These are phyloP conservation scores for Pythium catenulatum DNA, from an alignment of 352 stramenopile species.

Conservation along the genomic window DNA sequence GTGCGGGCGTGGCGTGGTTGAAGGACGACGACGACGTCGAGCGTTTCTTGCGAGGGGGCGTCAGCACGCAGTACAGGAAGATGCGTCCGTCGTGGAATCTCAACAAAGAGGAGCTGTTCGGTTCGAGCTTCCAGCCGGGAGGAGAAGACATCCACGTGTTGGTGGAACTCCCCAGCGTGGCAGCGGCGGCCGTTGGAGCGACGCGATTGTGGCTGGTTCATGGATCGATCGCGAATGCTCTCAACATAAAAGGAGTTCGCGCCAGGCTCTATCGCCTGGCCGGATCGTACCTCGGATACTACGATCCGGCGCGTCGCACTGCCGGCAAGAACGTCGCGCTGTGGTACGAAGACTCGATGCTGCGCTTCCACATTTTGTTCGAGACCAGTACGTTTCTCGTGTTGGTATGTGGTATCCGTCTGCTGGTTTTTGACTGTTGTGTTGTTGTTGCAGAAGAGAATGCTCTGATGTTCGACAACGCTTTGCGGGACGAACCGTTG, in stretches of 20 bases:
- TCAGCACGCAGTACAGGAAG: constrained; percentile 37
- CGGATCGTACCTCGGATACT: constrained; percentile 46
- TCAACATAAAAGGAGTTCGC: constrained; percentile 21
- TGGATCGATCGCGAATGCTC: constrained; percentile 38
- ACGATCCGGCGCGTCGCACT: constrained; percentile 40
- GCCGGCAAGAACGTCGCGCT: constrained; percentile 19
- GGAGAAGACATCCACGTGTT: constrained; percentile 13
- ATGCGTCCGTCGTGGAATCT: constrained; percentile 38
- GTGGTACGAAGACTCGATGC: constrained; percentile 40
- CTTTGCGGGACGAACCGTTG: constrained; percentile 9
- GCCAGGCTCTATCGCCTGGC: constrained; percentile 31
- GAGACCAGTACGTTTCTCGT: constrained; percentile 26
- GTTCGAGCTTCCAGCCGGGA: neutral
- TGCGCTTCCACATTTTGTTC: constrained; percentile 44
- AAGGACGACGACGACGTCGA: constrained; percentile 38
- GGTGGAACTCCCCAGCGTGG: constrained; percentile 22
- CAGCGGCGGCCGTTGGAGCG: neutral
- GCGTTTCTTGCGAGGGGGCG: constrained; percentile 38
- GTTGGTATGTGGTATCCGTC: neutral
- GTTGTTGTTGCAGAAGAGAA: constrained; percentile 23
- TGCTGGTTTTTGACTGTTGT: neutral
- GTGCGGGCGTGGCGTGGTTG: constrained; percentile 31
- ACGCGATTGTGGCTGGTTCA: constrained; percentile 43
- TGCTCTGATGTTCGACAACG: constrained; percentile 42
- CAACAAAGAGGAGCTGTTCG: neutral